These are phyloP conservation scores for Suhomyces coccinellae DNA, from an alignment of 1,139 yeast species.

Conservation along the genomic window DNA sequence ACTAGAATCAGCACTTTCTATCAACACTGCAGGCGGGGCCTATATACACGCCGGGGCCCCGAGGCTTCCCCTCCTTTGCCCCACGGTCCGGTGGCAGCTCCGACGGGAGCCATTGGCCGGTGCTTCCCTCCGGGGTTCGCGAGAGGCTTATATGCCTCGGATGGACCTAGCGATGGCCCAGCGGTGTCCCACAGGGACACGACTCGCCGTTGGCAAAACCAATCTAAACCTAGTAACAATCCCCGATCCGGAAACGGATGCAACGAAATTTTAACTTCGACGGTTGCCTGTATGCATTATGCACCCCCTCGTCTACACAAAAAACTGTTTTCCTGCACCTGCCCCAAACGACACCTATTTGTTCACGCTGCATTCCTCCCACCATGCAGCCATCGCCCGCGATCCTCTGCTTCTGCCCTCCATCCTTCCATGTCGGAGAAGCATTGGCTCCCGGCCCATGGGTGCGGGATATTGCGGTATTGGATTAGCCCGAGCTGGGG, in stretches of 20 bases:
- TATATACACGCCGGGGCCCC: no score
- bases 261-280: constrained; percentile 9
- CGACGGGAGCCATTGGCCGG: no score
- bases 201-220: constrained; percentile 3
- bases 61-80: neutral
- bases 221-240: constrained; percentile 4
- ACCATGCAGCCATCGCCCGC: neutral
- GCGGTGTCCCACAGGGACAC: neutral
- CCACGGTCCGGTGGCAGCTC: neutral
- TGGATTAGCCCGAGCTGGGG: no score
- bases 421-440: neutral
- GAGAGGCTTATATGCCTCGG: neutral
- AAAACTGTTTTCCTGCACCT: constrained; percentile 4
- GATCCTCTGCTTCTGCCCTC: neutral
- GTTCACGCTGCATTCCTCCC: neutral
- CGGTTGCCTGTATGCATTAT: constrained; percentile 7
- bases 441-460: neutral
- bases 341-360: constrained; percentile 7
- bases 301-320: constrained; percentile 2
- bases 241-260: constrained; percentile 8
- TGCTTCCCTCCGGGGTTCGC: no score
- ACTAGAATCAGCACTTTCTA: no score
- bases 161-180: neutral
- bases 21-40: no score
- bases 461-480: no score